phyloP scores from a whole-genome alignment of 768 basidiomycete species.

The Leccinum arenicola region DNA sequence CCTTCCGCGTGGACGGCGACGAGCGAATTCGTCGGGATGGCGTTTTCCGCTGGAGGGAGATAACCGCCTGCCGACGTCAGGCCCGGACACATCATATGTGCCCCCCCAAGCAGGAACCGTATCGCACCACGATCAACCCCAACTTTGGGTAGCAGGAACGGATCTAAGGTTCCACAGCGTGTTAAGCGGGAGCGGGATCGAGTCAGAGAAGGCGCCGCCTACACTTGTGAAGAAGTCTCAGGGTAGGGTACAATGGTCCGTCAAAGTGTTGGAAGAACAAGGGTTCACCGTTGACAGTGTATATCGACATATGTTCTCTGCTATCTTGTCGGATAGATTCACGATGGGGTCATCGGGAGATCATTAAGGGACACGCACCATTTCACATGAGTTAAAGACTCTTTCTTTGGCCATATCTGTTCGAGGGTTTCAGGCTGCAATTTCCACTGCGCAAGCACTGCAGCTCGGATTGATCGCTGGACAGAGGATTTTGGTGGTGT shows the following conservation, averaged over 20 bases:
- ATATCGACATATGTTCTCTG: slow-evolving; percentile 94
- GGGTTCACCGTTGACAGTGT: slow-evolving; percentile 82
- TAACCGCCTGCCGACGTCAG: slow-evolving; percentile 89
- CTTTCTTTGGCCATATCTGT: slow-evolving; percentile 98
- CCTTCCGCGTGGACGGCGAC: slow-evolving; percentile 97
- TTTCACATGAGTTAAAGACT: slow-evolving; percentile 87
- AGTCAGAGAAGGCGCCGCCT: slow-evolving; percentile 23
- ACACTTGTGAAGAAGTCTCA: slow-evolving; percentile 93
- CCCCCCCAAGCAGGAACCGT: slow-evolving; percentile 91
- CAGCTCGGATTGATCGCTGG: slow-evolving; percentile 82
- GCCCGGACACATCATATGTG: slow-evolving; percentile 97
- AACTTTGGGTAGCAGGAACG: slow-evolving; percentile 83
- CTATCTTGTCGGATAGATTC: slow-evolving; percentile 44
- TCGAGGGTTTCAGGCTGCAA: slow-evolving; percentile 81
- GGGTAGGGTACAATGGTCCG: slow-evolving; percentile 86
- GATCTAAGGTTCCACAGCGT: slow-evolving; percentile 55
- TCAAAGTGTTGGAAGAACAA: slow-evolving; percentile 97
- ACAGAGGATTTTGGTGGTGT: slow-evolving; percentile 92
- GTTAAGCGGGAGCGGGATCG: background rate
- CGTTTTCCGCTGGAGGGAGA: slow-evolving; percentile 71
- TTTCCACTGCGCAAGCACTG: slow-evolving; percentile 80
- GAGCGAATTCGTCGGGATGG: slow-evolving; percentile 64
- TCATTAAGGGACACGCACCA: slow-evolving; percentile 47
- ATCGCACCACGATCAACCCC: slow-evolving; percentile 96
- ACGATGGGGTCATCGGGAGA: slow-evolving; percentile 9